These are phyloP conservation scores for Leccinum subgranulosum DNA, from an alignment of 768 basidiomycete species.

Conservation along the genomic window DNA sequence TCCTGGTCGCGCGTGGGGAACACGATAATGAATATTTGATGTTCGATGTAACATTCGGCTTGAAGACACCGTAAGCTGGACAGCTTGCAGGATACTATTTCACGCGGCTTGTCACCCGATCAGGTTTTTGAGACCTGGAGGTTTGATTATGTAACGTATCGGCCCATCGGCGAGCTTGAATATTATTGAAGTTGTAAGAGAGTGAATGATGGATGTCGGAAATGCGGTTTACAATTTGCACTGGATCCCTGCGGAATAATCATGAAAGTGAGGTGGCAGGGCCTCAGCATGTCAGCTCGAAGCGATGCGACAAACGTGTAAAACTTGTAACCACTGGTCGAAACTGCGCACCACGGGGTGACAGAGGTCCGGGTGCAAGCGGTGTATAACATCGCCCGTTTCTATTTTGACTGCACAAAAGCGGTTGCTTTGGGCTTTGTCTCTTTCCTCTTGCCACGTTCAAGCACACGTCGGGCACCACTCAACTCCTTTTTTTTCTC, in stretches of 20 bases:
- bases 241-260: background rate
- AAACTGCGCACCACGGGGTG: slow-evolving; percentile 14
- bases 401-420: slow-evolving; percentile 27
- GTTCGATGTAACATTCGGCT: background rate
- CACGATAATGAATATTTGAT: background rate
- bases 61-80: background rate
- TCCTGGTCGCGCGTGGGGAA: no score
- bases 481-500: background rate
- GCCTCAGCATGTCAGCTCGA: background rate
- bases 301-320: background rate
- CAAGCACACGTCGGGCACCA: no score
- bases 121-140: no score
- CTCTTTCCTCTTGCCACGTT: slow-evolving; percentile 7
- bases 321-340: background rate
- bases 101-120: no score
- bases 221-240: background rate
- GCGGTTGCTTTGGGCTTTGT: slow-evolving; percentile 17
- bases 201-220: no score
- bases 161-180: no score
- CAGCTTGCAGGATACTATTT: background rate
- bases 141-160: background rate
- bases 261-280: background rate
- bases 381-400: slow-evolving; percentile 36
- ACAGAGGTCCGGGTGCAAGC: slow-evolving; percentile 27
- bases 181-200: no score